phyloP scores from a whole-genome alignment of 2,329 filamentous ascomycete genomes.

The Neospermospora avenae region DNA sequence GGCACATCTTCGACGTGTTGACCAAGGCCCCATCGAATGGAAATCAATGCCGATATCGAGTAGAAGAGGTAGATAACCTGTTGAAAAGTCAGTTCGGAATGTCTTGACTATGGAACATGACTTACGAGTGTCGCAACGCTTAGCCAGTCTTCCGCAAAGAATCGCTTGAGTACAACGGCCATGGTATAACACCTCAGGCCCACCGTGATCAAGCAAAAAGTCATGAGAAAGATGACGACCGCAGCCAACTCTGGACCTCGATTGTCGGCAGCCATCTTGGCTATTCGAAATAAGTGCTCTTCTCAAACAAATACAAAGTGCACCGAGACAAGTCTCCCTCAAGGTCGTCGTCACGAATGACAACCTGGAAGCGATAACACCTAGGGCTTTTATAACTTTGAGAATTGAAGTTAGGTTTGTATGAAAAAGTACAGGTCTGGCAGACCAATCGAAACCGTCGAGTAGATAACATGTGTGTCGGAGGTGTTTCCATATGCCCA shows the following conservation, averaged over 20 bases:
- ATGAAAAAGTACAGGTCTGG: neutral
- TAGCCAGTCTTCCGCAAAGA: conserved; percentile 46
- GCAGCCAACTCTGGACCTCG: conserved; percentile 15
- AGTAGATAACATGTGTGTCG: neutral
- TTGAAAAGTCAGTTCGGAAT: neutral
- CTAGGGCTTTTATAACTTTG: neutral
- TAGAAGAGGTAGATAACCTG: conserved; percentile 18
- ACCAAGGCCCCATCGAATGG: conserved; percentile 20
- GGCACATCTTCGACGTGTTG: conserved; percentile 16
- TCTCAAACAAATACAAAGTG: too few species aligned
- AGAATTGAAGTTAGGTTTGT: neutral
- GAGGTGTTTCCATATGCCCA: neutral
- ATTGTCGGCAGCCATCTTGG: conserved; percentile 7
- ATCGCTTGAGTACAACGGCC: conserved; percentile 40
- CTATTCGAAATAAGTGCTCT: too few species aligned
- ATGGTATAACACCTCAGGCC: conserved; percentile 44
- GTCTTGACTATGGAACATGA: neutral
- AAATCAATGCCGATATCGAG: conserved; percentile 9
- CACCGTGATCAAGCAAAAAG: conserved; percentile 37
- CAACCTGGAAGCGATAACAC: too few species aligned
- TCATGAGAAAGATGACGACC: conserved; percentile 31
- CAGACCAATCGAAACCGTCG: neutral
- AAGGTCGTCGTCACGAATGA: too few species aligned
- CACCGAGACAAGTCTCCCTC: too few species aligned
- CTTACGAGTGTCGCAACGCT: conserved; percentile 45